These are phyloP conservation scores for Cladophialophora exuberans DNA, from an alignment of 2,329 filamentous ascomycete species.

Conservation along the genomic window DNA sequence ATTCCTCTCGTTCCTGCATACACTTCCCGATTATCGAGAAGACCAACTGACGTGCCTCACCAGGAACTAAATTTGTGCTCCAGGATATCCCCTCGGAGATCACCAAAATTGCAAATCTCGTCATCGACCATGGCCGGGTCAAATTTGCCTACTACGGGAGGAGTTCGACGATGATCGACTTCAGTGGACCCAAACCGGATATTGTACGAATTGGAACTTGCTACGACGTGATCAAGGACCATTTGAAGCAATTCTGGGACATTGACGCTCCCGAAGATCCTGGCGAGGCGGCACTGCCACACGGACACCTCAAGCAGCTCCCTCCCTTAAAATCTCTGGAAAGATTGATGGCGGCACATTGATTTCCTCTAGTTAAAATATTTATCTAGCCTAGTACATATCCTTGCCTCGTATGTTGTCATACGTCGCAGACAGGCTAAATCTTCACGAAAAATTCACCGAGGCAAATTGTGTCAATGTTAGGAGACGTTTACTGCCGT, in stretches of 20 bases:
- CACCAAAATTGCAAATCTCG: slow-evolving; percentile 35
- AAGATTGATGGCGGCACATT: slow-evolving; percentile 3
- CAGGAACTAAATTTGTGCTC: slow-evolving; percentile 35
- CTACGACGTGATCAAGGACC: slow-evolving; percentile 38
- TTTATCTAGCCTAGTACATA: background rate
- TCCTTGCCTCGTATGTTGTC: background rate
- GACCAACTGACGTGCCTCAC: background rate
- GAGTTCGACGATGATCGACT: slow-evolving; percentile 39
- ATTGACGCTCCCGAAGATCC: slow-evolving; percentile 33
- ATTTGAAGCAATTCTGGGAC: slow-evolving; percentile 30
- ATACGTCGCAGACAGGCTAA: background rate
- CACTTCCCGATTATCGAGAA: background rate
- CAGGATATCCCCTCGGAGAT: slow-evolving; percentile 40
- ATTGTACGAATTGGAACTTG: slow-evolving; percentile 38
- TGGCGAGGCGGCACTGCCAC: slow-evolving; percentile 18
- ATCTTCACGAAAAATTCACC: background rate
- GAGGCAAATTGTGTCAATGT: background rate
- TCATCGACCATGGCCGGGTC: slow-evolving; percentile 39
- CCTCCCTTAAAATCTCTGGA: slow-evolving; percentile 7
- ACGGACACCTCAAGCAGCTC: slow-evolving; percentile 25
- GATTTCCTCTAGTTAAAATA: background rate
- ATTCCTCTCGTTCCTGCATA: background rate
- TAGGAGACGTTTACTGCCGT: background rate
- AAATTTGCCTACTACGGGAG: slow-evolving; percentile 34
- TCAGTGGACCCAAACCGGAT: slow-evolving; percentile 26